phyloP scores from a whole-genome alignment of 805 yeast species.

The Cyberlindnera petersonii region DNA sequence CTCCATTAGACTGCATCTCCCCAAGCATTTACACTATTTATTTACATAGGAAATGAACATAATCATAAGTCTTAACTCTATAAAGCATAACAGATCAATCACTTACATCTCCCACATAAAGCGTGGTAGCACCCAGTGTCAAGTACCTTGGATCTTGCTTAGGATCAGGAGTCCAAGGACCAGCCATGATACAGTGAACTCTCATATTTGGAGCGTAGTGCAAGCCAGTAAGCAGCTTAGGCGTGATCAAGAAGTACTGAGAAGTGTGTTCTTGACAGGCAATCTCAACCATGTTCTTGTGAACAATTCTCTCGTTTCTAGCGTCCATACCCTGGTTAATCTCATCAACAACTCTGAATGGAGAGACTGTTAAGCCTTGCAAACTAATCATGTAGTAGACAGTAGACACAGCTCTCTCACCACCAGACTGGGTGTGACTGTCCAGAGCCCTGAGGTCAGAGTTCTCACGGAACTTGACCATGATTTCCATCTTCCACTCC shows the following conservation, averaged over 20 bases:
- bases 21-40: too few relatives aligned
- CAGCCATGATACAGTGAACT: slow-evolving; percentile 78
- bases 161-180: slow-evolving; percentile 42
- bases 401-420: slow-evolving; percentile 94
- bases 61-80: too few relatives aligned
- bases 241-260: slow-evolving; percentile 91
- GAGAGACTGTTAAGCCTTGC: slow-evolving; percentile 84
- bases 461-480: slow-evolving; percentile 80
- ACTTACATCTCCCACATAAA: slow-evolving; percentile 11
- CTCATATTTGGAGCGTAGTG: slow-evolving; percentile 77
- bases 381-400: slow-evolving; percentile 85
- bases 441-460: slow-evolving; percentile 69
- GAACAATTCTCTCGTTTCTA: slow-evolving; percentile 82
- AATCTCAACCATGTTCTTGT: slow-evolving; percentile 80
- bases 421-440: slow-evolving; percentile 93
- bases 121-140: slow-evolving; percentile 34
- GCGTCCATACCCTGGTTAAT: slow-evolving; percentile 99
- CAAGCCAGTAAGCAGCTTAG: slow-evolving; percentile 77
- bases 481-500: slow-evolving; percentile 81
- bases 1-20: too few relatives aligned
- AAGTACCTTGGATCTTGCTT: slow-evolving; percentile 28
- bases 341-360: slow-evolving; percentile 95
- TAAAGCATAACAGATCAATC: too few relatives aligned
- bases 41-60: too few relatives aligned
- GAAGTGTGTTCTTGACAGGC: slow-evolving; percentile 65